These are phyloP conservation scores for Brettanomyces custersianus DNA, from an alignment of 805 yeast genomes.

Conservation along the genomic window DNA sequence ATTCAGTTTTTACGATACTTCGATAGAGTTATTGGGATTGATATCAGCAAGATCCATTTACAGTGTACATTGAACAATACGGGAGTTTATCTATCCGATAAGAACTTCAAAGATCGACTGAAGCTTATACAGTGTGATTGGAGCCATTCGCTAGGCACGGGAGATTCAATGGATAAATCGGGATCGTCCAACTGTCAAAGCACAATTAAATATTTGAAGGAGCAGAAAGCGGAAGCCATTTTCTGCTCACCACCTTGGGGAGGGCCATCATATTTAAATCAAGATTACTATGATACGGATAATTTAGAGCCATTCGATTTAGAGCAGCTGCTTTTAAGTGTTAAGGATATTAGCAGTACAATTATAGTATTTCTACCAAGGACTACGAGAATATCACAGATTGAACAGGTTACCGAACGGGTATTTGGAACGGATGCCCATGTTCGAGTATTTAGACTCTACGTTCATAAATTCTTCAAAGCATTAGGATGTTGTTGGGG, in stretches of 20 bases:
- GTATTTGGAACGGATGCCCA: constrained; percentile 29
- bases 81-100: constrained; percentile 34
- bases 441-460: background rate
- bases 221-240: constrained; percentile 36
- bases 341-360: constrained; percentile 33
- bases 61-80: constrained; percentile 61
- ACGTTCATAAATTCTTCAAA: constrained; percentile 18
- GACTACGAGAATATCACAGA: constrained; percentile 43
- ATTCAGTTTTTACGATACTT: constrained; percentile 63
- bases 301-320: constrained; percentile 38
- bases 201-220: constrained; percentile 6
- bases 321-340: constrained; percentile 31
- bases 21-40: constrained; percentile 52
- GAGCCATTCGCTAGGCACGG: constrained; percentile 10
- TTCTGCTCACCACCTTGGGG: constrained; percentile 87
- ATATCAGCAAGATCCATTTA: constrained; percentile 49
- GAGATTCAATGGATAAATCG: background rate
- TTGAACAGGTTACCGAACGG: constrained; percentile 35
- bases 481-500: constrained; percentile 62
- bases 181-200: constrained; percentile 1
- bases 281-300: constrained; percentile 33
- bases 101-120: constrained; percentile 40
- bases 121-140: constrained; percentile 43
- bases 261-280: constrained; percentile 50
- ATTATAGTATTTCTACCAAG: constrained; percentile 56